These are phyloP conservation scores for Fusarium domesticum DNA, from an alignment of 2,329 filamentous ascomycete genomes.

Conservation along the genomic window DNA sequence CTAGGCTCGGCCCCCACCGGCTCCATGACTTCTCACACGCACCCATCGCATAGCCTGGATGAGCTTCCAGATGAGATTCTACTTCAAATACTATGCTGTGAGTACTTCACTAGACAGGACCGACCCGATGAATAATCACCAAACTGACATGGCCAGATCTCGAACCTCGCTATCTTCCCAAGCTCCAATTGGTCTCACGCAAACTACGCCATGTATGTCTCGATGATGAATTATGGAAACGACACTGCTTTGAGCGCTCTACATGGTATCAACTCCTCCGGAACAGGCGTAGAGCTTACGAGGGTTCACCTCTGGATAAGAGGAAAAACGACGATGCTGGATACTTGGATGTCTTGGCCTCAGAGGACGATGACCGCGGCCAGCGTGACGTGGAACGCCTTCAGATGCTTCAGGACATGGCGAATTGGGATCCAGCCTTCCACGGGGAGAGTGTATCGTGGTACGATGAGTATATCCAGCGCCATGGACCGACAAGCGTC, in stretches of 20 bases:
- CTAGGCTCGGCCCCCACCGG: conserved; percentile 6
- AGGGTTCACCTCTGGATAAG: conserved; percentile 22
- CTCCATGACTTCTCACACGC: conserved; percentile 28
- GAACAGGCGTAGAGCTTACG: conserved; percentile 33
- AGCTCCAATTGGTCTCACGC: conserved; percentile 66
- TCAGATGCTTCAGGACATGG: conserved; percentile 52
- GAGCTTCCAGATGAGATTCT: conserved; percentile 63
- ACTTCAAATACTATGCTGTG: conserved; percentile 61
- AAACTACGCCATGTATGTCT: conserved; percentile 65
- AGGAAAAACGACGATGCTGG: conserved; percentile 2
- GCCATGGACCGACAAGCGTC: conserved; percentile 69
- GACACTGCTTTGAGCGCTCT: conserved; percentile 70
- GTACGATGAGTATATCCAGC: conserved; percentile 86
- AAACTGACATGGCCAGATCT: conserved; percentile 32
- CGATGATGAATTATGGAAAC: conserved; percentile 74
- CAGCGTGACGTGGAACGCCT: conserved; percentile 16
- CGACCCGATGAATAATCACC: no score
- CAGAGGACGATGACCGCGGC: conserved; percentile 25
- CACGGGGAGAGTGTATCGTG: conserved; percentile 70
- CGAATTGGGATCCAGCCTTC: conserved; percentile 81
- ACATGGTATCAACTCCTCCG: conserved; percentile 61
- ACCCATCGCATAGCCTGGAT: conserved; percentile 35
- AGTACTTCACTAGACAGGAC: conserved; percentile 36
- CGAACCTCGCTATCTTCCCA: conserved; percentile 48
- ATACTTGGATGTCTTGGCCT: conserved; percentile 9